phyloP scores from a whole-genome alignment of 768 basidiomycete genomes.

The Amanita muscaria region DNA sequence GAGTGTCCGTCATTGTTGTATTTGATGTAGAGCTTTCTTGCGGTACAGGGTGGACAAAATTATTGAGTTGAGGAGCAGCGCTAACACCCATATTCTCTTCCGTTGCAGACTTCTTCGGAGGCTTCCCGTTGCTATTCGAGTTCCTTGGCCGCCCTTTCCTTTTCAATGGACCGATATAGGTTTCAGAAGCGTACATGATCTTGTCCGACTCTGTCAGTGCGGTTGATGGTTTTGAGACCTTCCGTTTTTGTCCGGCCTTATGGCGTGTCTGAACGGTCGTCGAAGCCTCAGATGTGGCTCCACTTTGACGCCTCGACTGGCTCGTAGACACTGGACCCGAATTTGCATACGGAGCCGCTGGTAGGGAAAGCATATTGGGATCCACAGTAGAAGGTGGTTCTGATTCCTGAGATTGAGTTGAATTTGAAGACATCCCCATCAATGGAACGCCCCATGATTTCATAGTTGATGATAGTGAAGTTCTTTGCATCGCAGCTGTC shows the following conservation, averaged over 20 bases:
- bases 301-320: neutral
- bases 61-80: neutral
- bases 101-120: neutral
- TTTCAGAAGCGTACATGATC: conserved; percentile 30
- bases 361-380: neutral
- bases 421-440: conserved; percentile 1
- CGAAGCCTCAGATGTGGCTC: conserved; percentile 10
- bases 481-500: conserved; percentile 30
- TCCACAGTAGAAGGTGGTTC: conserved; percentile 1
- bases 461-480: conserved; percentile 21
- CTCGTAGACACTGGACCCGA: neutral
- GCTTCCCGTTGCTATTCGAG: neutral
- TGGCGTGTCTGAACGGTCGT: neutral
- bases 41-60: neutral
- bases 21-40: no score
- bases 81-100: neutral
- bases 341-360: neutral
- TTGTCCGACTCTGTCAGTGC: conserved; percentile 36
- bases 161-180: conserved; percentile 38
- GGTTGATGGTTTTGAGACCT: conserved; percentile 19
- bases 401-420: conserved; percentile 9
- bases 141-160: conserved; percentile 32
- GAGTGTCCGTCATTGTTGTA: no score
- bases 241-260: conserved; percentile 19
- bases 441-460: conserved; percentile 21